Percentiles rank a stretch among this genome's conserved stretches.
These are phyloP conservation scores for Hamigera avellanea DNA, from an alignment of 495 filamentous ascomycete species.

Conservation along the genomic window DNA sequence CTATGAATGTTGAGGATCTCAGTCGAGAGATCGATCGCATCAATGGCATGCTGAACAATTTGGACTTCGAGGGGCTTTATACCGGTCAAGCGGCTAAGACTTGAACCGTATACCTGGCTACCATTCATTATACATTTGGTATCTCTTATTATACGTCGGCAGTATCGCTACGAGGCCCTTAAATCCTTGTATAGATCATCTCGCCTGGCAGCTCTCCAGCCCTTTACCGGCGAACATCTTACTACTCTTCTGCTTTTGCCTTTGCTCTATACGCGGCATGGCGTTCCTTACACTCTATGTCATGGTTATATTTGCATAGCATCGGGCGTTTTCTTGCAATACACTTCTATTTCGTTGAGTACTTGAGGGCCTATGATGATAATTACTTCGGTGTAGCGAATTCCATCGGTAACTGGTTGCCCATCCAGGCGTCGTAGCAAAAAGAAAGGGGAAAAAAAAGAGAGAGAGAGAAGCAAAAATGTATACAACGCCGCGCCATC, in stretches of 20 bases:
- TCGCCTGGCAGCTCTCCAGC: neutral
- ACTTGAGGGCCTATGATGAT: neutral
- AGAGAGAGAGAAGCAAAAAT: too few species aligned
- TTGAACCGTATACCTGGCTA: slow-evolving; percentile 3
- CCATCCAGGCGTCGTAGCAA: too few species aligned
- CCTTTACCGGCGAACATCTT: neutral
- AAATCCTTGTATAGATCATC: neutral
- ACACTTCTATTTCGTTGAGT: neutral
- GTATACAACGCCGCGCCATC: too few species aligned
- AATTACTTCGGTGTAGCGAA: too few species aligned
- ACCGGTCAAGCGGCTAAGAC: slow-evolving; percentile 14
- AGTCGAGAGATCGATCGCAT: slow-evolving; percentile 69
- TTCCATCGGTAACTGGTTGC: too few species aligned
- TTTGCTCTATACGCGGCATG: slow-evolving; percentile 6
- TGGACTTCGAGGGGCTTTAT: slow-evolving; percentile 43
- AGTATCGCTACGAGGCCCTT: too few species aligned
- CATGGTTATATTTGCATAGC: slow-evolving; percentile 16
- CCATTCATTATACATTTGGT: too few species aligned
- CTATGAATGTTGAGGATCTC: slow-evolving; percentile 74
- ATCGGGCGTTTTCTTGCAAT: slow-evolving; percentile 13
- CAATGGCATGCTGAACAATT: slow-evolving; percentile 33
- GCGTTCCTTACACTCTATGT: slow-evolving; percentile 3
- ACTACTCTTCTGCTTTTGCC: neutral
- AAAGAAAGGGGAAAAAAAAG: too few species aligned
- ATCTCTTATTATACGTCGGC: too few species aligned